A percentile compares a stretch with the other conserved stretches of the same genome.
These are phyloP conservation scores for Sugiyamaella boreocaroliniensis DNA, from an alignment of 805 yeast genomes.

Conservation along the genomic window DNA sequence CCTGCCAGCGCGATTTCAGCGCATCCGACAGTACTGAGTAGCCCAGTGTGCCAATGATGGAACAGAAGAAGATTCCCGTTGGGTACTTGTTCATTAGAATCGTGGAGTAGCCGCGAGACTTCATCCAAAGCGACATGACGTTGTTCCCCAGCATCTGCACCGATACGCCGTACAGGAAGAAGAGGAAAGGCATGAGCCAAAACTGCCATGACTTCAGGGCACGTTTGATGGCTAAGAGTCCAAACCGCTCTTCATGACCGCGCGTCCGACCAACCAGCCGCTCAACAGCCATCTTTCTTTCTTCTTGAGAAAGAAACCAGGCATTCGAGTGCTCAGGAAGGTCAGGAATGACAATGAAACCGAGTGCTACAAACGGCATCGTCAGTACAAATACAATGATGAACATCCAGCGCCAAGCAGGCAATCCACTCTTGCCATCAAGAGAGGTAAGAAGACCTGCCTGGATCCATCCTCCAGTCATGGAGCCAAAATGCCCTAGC, in stretches of 20 bases:
- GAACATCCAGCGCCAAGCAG: conserved; percentile 64
- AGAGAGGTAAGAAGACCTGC: conserved; percentile 39
- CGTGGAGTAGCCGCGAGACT: conserved; percentile 11
- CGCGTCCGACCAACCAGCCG: conserved; percentile 1
- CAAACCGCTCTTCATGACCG: not conserved
- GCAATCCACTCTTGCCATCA: conserved; percentile 37
- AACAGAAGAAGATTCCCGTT: conserved; percentile 11
- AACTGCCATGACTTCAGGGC: conserved; percentile 12
- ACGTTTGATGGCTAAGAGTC: not conserved
- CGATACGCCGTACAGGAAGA: conserved; percentile 14
- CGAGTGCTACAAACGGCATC: conserved; percentile 9
- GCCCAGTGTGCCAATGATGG: conserved; percentile 8
- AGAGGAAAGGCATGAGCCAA: conserved; percentile 14
- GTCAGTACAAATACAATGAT: conserved; percentile 30
- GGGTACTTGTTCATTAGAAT: conserved; percentile 13
- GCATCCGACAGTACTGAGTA: conserved; percentile 12
- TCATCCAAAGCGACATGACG: conserved; percentile 16
- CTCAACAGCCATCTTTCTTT: conserved; percentile 9
- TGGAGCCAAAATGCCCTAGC: conserved; percentile 42
- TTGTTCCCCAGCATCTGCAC: conserved; percentile 17
- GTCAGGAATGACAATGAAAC: conserved; percentile 13
- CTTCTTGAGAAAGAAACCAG: conserved; percentile 13
- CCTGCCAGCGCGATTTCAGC: conserved; percentile 14
- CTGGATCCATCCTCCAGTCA: conserved; percentile 46
- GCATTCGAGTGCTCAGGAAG: conserved; percentile 11